These are phyloP conservation scores for Calonectria ilicicola DNA, from an alignment of 2,329 filamentous ascomycete species.

Conservation along the genomic window DNA sequence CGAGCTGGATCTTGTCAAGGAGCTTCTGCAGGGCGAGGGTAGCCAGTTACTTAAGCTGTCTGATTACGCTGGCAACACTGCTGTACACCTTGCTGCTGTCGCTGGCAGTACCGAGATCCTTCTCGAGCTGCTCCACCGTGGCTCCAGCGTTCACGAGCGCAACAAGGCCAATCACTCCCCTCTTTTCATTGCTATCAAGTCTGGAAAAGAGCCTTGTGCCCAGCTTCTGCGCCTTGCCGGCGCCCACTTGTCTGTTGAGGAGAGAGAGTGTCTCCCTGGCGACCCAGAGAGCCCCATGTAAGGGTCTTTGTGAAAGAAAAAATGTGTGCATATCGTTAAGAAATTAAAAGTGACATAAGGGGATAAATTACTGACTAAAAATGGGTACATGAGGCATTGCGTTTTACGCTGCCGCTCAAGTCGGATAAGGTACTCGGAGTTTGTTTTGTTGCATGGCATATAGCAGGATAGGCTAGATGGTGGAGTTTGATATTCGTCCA, in stretches of 20 bases:
- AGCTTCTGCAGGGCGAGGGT: conserved; percentile 76
- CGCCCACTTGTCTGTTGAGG: conserved; percentile 64
- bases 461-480: not conserved
- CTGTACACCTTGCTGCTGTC: conserved; percentile 68
- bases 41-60: conserved; percentile 76
- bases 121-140: conserved; percentile 68
- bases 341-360: not conserved
- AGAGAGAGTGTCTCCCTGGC: conserved; percentile 48
- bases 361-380: not conserved
- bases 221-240: conserved; percentile 68
- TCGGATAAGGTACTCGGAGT: not conserved
- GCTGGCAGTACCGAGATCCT: conserved; percentile 67
- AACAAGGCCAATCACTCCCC: conserved; percentile 76
- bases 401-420: not conserved
- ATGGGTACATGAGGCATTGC: not conserved
- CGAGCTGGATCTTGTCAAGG: conserved; percentile 72
- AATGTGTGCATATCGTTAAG: not conserved
- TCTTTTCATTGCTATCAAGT: conserved; percentile 71
- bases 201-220: conserved; percentile 65
- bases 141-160: conserved; percentile 75
- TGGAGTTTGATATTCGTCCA: not conserved
- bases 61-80: conserved; percentile 87
- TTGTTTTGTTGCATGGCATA: conserved; percentile 3
- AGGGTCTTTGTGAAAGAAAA: not conserved
- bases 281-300: conserved; percentile 20